Conservation (phyloP, 2,329 filamentous ascomycete genomes). For the Aspergillus puulaauensis region DNA sequence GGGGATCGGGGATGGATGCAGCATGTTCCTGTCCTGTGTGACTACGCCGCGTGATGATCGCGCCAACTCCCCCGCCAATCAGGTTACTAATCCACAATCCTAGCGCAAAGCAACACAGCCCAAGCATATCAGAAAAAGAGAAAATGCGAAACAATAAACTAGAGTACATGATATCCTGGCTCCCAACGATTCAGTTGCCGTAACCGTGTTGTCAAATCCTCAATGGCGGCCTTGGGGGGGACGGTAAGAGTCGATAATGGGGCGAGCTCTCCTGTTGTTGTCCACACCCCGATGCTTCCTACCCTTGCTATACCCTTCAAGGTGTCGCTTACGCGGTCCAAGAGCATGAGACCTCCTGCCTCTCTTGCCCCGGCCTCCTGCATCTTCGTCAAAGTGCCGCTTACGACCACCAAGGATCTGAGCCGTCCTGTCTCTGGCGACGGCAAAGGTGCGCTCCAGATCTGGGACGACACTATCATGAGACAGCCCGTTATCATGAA, state of each 20-base stretch:
- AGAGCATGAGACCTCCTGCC: background rate
- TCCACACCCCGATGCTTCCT: background rate
- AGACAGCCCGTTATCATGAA: slow-evolving; percentile 23
- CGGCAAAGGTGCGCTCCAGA: slow-evolving; percentile 31
- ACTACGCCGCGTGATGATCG: slow-evolving; percentile 4
- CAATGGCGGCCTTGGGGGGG: background rate
- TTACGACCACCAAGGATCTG: slow-evolving; percentile 39
- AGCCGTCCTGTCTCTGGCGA: slow-evolving; percentile 36
- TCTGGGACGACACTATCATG: slow-evolving; percentile 33
- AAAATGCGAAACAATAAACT: background rate
- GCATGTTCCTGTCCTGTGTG: background rate
- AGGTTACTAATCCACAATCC: background rate
- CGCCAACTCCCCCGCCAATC: slow-evolving; percentile 8
- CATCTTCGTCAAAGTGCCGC: slow-evolving; percentile 35
- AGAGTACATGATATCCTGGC: background rate
- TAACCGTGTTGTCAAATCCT: background rate
- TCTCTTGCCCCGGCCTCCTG: slow-evolving; percentile 2
- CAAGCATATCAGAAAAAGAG: background rate
- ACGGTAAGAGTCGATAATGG: slow-evolving; percentile 28
- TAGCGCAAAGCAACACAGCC: background rate
- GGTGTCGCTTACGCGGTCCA: no score
- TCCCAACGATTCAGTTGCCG: background rate
- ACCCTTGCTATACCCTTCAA: no score
- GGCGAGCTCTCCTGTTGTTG: slow-evolving; percentile 11
- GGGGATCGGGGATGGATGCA: no score